Conservation (phyloP, 2,329 filamentous ascomycete genomes). For the Tolypocladium pustulatum region DNA sequence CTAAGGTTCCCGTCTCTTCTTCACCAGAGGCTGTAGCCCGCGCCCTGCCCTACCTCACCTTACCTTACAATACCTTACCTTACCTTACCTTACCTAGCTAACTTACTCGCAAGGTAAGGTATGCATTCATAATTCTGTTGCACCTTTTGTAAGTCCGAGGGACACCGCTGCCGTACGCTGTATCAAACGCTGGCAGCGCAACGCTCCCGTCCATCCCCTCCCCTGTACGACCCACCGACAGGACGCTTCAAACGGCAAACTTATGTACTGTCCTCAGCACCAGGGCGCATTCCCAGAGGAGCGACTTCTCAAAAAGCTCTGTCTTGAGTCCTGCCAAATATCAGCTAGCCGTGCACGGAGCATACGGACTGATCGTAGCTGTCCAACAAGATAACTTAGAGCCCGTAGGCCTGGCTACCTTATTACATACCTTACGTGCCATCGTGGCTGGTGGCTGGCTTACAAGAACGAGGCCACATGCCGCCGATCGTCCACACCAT, state of each 20-base stretch:
- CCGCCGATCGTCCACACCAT: neutral
- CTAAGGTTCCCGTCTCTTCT: no score
- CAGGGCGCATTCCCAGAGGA: neutral
- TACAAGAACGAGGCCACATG: neutral
- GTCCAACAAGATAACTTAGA: no score
- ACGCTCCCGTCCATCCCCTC: neutral
- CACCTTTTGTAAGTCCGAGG: neutral
- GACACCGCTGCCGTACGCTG: neutral
- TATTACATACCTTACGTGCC: no score
- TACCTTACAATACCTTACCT: no score
- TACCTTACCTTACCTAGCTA: no score
- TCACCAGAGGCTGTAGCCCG: no score
- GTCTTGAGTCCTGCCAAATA: neutral
- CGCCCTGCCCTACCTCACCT: no score
- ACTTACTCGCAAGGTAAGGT: no score
- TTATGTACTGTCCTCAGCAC: neutral
- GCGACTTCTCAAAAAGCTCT: neutral
- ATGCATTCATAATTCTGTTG: no score
- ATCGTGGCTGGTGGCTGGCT: neutral
- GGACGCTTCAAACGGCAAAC: neutral
- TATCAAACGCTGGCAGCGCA: neutral
- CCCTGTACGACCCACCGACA: neutral
- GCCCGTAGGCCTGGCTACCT: no score
- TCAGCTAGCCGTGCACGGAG: neutral
- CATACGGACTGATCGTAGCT: neutral